Conservation (phyloP, 257 asterid genomes). For the Eucommia ulmoides region DNA sequence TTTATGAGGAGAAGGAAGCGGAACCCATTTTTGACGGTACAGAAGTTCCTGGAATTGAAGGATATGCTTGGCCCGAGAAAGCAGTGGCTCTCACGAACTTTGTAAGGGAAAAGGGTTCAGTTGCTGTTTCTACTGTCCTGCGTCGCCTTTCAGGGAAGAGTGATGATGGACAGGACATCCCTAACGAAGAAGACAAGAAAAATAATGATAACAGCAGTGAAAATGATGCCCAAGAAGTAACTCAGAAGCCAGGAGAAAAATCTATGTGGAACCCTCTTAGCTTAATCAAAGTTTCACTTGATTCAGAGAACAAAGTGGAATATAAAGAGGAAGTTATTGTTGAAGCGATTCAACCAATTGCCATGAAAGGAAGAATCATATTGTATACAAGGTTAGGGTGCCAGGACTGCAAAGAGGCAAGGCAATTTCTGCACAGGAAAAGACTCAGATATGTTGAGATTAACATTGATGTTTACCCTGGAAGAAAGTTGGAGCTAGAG, state of each 20-base stretch:
- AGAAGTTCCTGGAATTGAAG: conserved; percentile 44
- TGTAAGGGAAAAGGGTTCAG: conserved; percentile 62
- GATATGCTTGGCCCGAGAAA: conserved; percentile 71
- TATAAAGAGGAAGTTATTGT: conserved; percentile 9
- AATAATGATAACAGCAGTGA: conserved; percentile 7
- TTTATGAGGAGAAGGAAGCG: conserved; percentile 35
- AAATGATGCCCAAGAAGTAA: conserved; percentile 21
- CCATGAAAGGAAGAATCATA: conserved; percentile 72
- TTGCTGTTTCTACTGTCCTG: conserved; percentile 54
- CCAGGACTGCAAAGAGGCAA: conserved; percentile 45
- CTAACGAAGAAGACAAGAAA: conserved; percentile 23
- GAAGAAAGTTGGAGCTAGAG: conserved; percentile 67
- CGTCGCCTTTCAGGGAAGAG: conserved; percentile 72
- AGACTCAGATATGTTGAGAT: conserved; percentile 72
- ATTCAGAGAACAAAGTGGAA: conserved; percentile 28
- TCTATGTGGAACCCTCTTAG: conserved; percentile 61
- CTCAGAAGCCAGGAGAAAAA: conserved; percentile 27
- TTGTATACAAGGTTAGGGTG: conserved; percentile 70
- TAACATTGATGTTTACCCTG: conserved; percentile 62
- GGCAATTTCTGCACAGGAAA: conserved; percentile 45
- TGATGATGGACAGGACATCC: conserved; percentile 33
- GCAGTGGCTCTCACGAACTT: conserved; percentile 60
- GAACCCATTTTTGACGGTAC: conserved; percentile 73
- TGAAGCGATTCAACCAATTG: conserved; percentile 26
- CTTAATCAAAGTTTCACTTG: conserved; percentile 38